Percentiles rank a stretch among this genome's conserved stretches.
Conservation (phyloP, 805 yeast species). For the Blastobotrys parvus region DNA sequence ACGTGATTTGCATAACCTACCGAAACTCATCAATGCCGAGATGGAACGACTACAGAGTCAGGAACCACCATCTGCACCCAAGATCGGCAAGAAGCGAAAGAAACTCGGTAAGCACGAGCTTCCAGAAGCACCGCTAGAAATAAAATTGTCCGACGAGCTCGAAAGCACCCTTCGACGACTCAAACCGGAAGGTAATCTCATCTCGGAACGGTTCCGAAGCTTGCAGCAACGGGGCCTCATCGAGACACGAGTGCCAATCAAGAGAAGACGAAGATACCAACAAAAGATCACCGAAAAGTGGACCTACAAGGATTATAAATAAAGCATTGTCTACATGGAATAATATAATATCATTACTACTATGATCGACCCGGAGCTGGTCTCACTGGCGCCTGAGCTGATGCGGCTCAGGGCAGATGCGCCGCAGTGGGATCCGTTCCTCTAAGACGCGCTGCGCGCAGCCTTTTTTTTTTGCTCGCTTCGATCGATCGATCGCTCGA, state of each 20-base stretch:
- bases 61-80: slow-evolving; percentile 15
- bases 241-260: slow-evolving; percentile 71
- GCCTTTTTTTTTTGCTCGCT: no score
- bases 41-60: slow-evolving; percentile 11
- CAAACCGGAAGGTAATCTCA: slow-evolving; percentile 83
- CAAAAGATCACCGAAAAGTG: slow-evolving; percentile 83
- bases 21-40: slow-evolving; percentile 21
- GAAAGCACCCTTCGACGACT: slow-evolving; percentile 75
- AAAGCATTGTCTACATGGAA: background rate
- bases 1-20: slow-evolving; percentile 45
- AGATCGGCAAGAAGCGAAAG: slow-evolving; percentile 28
- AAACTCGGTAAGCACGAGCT: slow-evolving; percentile 40
- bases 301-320: slow-evolving; percentile 74
- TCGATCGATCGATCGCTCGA: no score
- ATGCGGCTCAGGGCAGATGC: no score
- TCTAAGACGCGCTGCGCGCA: no score
- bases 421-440: no score
- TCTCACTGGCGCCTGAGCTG: no score
- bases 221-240: slow-evolving; percentile 80
- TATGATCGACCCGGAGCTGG: no score
- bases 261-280: slow-evolving; percentile 56
- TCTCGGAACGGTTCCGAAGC: slow-evolving; percentile 72
- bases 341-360: no score
- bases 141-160: slow-evolving; percentile 83
- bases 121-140: slow-evolving; percentile 45